Conservation (phyloP, 768 basidiomycete species). For the Mycena alexandri region DNA sequence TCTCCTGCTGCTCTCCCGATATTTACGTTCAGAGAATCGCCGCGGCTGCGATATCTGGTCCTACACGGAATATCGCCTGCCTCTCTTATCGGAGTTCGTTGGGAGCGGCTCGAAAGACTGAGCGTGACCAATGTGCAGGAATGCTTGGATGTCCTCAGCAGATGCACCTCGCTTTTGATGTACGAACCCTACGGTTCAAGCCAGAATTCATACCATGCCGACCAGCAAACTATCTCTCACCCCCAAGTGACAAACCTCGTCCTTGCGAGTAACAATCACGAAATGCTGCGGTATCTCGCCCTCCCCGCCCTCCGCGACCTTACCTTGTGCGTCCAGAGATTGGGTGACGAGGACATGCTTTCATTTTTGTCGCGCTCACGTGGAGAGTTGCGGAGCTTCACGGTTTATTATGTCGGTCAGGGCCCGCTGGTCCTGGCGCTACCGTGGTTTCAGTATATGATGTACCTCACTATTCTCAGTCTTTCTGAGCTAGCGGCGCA, state of each 20-base stretch:
- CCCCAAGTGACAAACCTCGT: neutral
- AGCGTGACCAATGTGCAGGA: neutral
- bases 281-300: conserved; percentile 15
- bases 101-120: conserved; percentile 2
- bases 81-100: neutral
- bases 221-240: neutral
- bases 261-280: neutral
- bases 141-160: conserved; percentile 7
- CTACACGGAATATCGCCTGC: neutral
- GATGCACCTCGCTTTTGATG: neutral
- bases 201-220: neutral
- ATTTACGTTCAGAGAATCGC: neutral
- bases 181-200: neutral
- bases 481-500: neutral
- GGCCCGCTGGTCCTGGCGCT: neutral
- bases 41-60: neutral
- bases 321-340: neutral
- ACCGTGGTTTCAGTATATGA: conserved; percentile 3
- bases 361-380: conserved; percentile 2
- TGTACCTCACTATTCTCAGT: conserved; percentile 1
- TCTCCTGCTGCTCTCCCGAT: neutral
- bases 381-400: neutral
- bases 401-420: neutral
- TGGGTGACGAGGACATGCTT: neutral
- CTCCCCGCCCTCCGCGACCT: conserved; percentile 5